phyloP scores from a whole-genome alignment of 1,284 basidiomycete genomes.

The Cryptococcus depauperatus region DNA sequence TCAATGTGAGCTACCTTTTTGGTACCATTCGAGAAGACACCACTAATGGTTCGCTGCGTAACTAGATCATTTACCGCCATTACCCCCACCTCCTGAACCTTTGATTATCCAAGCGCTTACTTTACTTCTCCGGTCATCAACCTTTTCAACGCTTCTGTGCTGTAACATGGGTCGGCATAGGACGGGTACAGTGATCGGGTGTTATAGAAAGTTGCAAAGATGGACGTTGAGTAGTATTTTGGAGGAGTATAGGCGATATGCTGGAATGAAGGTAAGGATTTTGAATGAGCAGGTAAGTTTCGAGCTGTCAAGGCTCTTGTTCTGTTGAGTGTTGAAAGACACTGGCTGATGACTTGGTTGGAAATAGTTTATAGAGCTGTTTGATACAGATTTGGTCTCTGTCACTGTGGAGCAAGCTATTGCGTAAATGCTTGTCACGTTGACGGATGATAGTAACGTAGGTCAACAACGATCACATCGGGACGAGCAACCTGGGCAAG shows the following conservation, averaged over 20 bases:
- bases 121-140: slow-evolving; percentile 47
- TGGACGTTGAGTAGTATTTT: slow-evolving; percentile 50
- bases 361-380: slow-evolving; percentile 52
- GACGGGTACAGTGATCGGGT: slow-evolving; percentile 50
- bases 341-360: too few relatives aligned
- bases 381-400: slow-evolving; percentile 49
- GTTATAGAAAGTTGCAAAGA: slow-evolving; percentile 46
- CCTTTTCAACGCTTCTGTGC: slow-evolving; percentile 50
- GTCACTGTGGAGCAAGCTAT: slow-evolving; percentile 30
- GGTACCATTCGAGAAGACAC: slow-evolving; percentile 1
- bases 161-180: slow-evolving; percentile 51
- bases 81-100: slow-evolving; percentile 46
- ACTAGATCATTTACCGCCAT: slow-evolving; percentile 39
- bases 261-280: slow-evolving; percentile 49
- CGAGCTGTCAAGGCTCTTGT: neutral
- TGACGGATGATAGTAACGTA: too few relatives aligned
- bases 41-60: neutral
- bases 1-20: slow-evolving; percentile 30
- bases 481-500: too few relatives aligned
- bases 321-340: too few relatives aligned
- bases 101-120: slow-evolving; percentile 50
- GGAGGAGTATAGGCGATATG: slow-evolving; percentile 50
- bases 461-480: too few relatives aligned
- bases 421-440: too few relatives aligned
- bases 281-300: slow-evolving; percentile 49